Evolutionary conservation across 2,329 filamentous ascomycete species (phyloP).

Genomic region (Fusarium tanahbumbuense): DNA sequence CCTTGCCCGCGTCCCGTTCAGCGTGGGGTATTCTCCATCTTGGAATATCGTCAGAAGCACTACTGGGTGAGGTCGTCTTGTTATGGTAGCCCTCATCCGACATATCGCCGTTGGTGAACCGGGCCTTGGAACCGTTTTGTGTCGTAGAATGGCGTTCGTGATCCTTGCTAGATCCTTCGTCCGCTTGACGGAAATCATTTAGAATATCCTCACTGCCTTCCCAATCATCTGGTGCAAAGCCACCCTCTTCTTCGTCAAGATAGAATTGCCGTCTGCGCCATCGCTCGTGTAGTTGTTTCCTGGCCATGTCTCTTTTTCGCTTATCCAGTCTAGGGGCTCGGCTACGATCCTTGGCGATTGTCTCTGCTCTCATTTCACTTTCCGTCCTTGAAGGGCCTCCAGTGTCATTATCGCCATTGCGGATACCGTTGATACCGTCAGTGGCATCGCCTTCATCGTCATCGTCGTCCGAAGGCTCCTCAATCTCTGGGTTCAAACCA

Average conservation of each 20-base stretch:
- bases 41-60: constrained; percentile 79
- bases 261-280: constrained; percentile 86
- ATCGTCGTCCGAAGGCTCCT: constrained; percentile 47
- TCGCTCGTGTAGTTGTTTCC: constrained; percentile 71
- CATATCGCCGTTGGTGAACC: constrained; percentile 77
- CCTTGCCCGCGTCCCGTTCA: constrained; percentile 84
- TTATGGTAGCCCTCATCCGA: constrained; percentile 79
- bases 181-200: constrained; percentile 49
- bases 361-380: constrained; percentile 55
- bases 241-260: constrained; percentile 85
- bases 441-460: constrained; percentile 40
- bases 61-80: constrained; percentile 77
- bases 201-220: constrained; percentile 69
- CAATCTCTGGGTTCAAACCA: constrained; percentile 46
- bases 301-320: constrained; percentile 57
- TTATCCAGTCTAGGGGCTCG: constrained; percentile 54
- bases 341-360: constrained; percentile 52
- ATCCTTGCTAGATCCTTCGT: constrained; percentile 59
- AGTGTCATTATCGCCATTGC: constrained; percentile 44
- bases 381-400: constrained; percentile 53
- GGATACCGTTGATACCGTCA: constrained; percentile 43
- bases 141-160: constrained; percentile 64
- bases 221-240: constrained; percentile 72
- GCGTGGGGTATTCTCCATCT: constrained; percentile 82
- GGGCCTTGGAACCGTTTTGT: constrained; percentile 81